Evolutionary conservation across 805 yeast genomes (phyloP).

Genomic region (Starmerella floricola): DNA sequence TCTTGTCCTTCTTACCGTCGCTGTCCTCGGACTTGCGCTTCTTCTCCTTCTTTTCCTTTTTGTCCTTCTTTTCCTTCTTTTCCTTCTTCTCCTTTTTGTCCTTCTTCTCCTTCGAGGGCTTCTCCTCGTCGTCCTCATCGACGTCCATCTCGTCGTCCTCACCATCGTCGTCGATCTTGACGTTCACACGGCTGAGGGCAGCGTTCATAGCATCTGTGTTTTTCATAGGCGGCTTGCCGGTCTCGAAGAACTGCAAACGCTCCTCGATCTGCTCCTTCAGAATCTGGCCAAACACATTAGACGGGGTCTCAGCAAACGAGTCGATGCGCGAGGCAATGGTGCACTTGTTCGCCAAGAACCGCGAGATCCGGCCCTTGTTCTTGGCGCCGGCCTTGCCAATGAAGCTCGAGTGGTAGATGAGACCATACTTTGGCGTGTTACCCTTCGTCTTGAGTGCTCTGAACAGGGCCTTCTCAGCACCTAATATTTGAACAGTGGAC

Average conservation of each 20-base stretch:
- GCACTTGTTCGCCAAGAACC: constrained; percentile 98
- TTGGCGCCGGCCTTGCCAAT: constrained; percentile 89
- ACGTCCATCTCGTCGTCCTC: constrained; percentile 34
- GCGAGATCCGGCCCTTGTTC: constrained; percentile 97
- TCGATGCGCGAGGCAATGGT: constrained; percentile 98
- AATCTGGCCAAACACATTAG: constrained; percentile 76
- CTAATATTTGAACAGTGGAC: constrained; percentile 93
- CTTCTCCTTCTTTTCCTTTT: constrained; percentile 45
- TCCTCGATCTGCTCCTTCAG: constrained; percentile 96
- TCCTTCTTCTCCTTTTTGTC: constrained; percentile 44
- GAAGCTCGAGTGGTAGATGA: constrained; percentile 87
- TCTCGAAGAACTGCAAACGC: constrained; percentile 87
- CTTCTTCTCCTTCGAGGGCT: constrained; percentile 40
- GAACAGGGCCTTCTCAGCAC: constrained; percentile 94
- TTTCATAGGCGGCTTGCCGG: constrained; percentile 94
- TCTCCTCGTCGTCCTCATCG: constrained; percentile 32
- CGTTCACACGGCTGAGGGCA: constrained; percentile 61
- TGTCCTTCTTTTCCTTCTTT: constrained; percentile 40
- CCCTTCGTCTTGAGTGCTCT: constrained; percentile 94
- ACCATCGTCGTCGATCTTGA: constrained; percentile 30
- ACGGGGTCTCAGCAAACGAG: constrained; percentile 90
- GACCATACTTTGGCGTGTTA: constrained; percentile 92
- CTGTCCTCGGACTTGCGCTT: constrained; percentile 24
- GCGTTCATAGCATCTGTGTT: constrained; percentile 86
- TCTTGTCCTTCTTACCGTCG: constrained; percentile 38